Conservation (phyloP, 2,329 filamentous ascomycete species). For the Cryphonectria carpinicola region DNA sequence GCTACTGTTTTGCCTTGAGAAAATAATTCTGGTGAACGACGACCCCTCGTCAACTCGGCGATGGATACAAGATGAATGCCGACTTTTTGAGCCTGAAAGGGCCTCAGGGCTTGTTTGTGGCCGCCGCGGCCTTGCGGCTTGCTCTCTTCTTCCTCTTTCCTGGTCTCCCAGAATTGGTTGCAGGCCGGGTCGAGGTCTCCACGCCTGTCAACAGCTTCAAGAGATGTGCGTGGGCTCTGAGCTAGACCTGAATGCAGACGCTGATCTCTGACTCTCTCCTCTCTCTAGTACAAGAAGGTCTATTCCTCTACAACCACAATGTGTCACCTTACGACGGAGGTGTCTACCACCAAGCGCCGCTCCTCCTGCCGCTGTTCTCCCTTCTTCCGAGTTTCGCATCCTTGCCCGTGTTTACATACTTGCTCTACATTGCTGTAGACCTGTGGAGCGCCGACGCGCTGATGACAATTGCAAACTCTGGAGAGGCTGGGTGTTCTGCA, state of each 20-base stretch:
- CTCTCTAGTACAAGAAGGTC: slow-evolving; percentile 81
- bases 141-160: slow-evolving; percentile 82
- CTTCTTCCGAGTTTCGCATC: slow-evolving; percentile 73
- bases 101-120: slow-evolving; percentile 71
- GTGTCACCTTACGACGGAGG: slow-evolving; percentile 97
- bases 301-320: slow-evolving; percentile 95
- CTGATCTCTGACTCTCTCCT: slow-evolving; percentile 1
- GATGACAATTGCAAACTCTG: slow-evolving; percentile 77
- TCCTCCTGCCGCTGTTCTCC: slow-evolving; percentile 89
- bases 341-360: slow-evolving; percentile 78
- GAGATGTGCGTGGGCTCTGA: slow-evolving; percentile 66
- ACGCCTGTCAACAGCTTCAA: slow-evolving; percentile 99
- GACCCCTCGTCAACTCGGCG: slow-evolving; percentile 14
- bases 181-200: slow-evolving; percentile 91
- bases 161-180: slow-evolving; percentile 80
- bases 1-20: background rate
- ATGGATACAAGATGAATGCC: slow-evolving; percentile 40
- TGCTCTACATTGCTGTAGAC: slow-evolving; percentile 83
- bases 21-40: slow-evolving; percentile 20
- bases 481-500: slow-evolving; percentile 73
- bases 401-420: slow-evolving; percentile 73
- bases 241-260: background rate
- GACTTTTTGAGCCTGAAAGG: slow-evolving; percentile 44
- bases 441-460: slow-evolving; percentile 81
- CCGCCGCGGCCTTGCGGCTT: slow-evolving; percentile 78